Conservation (phyloP, 1,139 yeast species). For the Yamadazyma trypodendri region DNA sequence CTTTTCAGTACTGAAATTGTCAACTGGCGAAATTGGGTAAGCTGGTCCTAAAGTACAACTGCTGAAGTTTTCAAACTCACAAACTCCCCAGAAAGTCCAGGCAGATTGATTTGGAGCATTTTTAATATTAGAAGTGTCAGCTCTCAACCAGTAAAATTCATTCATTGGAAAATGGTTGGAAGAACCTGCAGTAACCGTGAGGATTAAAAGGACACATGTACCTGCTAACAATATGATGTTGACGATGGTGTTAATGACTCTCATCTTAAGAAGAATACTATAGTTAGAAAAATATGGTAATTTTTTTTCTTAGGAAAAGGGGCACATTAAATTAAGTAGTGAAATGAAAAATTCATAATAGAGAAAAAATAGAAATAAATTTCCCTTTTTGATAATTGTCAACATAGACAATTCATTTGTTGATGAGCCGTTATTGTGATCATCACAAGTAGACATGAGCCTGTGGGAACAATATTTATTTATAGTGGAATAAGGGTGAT, state of each 20-base stretch:
- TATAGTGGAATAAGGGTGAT: too few species aligned
- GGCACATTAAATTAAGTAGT: conserved; percentile 8
- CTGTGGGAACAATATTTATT: too few species aligned
- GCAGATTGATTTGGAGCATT: conserved; percentile 56
- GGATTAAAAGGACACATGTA: conserved; percentile 55
- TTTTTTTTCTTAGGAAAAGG: conserved; percentile 7
- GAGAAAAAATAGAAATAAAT: conserved; percentile 7
- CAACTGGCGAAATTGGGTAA: conserved; percentile 68
- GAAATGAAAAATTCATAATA: conserved; percentile 1
- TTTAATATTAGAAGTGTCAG: conserved; percentile 57
- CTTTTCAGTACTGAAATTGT: conserved; percentile 56
- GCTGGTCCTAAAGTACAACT: conserved; percentile 54
- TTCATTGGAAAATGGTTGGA: conserved; percentile 59
- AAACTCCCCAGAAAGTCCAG: conserved; percentile 86
- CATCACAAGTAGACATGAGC: too few species aligned
- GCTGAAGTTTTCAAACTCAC: conserved; percentile 43
- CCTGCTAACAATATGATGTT: conserved; percentile 49
- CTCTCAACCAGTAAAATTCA: conserved; percentile 69
- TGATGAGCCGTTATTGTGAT: background rate
- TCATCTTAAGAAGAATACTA: conserved; percentile 23
- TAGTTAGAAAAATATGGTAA: conserved; percentile 2
- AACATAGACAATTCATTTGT: conserved; percentile 5
- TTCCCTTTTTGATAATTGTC: conserved; percentile 12
- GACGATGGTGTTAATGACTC: conserved; percentile 30
- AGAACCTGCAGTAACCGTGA: conserved; percentile 67